Base-by-base conservation (phyloP, 768 basidiomycete genomes). In the Amanita jacksonii region DNA sequence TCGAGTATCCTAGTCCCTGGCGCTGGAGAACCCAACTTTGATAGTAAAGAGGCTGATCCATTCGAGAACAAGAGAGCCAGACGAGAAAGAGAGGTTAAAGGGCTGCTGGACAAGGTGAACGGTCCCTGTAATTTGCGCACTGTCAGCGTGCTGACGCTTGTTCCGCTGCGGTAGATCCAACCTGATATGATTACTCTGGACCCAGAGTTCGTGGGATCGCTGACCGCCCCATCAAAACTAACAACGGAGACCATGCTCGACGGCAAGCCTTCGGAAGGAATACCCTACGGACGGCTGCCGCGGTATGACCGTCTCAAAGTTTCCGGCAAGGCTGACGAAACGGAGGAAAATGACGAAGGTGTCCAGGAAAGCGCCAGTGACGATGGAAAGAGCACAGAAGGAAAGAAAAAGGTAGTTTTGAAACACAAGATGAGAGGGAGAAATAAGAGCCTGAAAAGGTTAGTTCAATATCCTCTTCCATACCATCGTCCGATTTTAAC, bases 1-100 rank as follows among this genome's bases (percentile, higher is more conserved):
- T 87, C 87, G 3, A 85, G 77, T 32, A 74, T 98, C 40, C 70
- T 98, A 43, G 82, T 98, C 0, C 96, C 96, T 0, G 94, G 94
- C 20, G 67, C 81, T 7, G 96, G 94, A 25, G 93, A 98, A 61
- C 79, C 93, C 36, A 92, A 96, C 69, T 94, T 92, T 59, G 96
- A 99, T 56, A 86, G 84, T 46, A 61, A 73, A 10, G 96, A 98
- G 61, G 88, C 90, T 0, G 93, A 99, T 74, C 91, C 93, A 2
- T 97, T 85, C 65, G 94, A 99, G 62, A 76, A 81, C 55, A 79
- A 74, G 60, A 81, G 77, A 49, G 72, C 85, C 16, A 64, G 91
- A 46, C 72, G 87, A 43, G 96, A 98, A 65, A 72, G 87, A 45
- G 96, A 98, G 61, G 90, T 98, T 54, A 82, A 86, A 59, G 74